Base-by-base conservation (phyloP, 139 green algal species). In the Gonium pectorale region DNA sequence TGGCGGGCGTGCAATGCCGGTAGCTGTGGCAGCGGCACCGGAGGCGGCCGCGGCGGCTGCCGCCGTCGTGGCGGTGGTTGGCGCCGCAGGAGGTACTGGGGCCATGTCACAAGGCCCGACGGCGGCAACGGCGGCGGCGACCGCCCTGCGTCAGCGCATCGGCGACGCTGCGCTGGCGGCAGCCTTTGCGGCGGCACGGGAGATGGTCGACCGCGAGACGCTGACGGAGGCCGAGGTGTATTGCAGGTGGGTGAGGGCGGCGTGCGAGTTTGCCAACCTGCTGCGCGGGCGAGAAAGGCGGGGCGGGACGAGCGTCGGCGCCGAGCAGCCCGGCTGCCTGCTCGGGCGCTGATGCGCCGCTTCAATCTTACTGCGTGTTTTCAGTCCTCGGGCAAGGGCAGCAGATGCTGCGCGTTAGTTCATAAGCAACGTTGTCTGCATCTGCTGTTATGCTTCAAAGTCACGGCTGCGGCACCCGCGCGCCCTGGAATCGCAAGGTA, bases 101-200 rank as follows among this genome's bases (percentile, higher is more conserved):
- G 69, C 8, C 8, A 31, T 40, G 40, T 40, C 22, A 8, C 19
- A 41, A 29, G 69, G 24, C 26, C 29, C 40, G n/a, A 17, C 72
- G 72, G 24, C 51, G 72, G 31, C 71, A 22, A 6, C 51, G 52
- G 54, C 38, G 8, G 54, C 73, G 75, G 56, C 22, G 77, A 33
- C 43, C 44, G 62, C 44, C 43, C 33, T 73, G 43, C 41, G 62
- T 31, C 66, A 82, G 75, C 75, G 75, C 5, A 82, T 83, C 26
- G 43, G 43, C 11, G 77, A 82, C 13, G 77, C 62, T 11, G 77
- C 77, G 31, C 77, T 83, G 60, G 77, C 77, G 77, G 77, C 77
- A 43, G 77, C 77, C 6, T 83, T 83, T 40, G 77, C 77, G 40
- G 60, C 77, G 2, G 60, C 37, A 33, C 17, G 77, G 9, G 62